These are phyloP conservation scores for Marasmius fiardii DNA, from an alignment of 1,284 basidiomycete species.

Conservation along the genomic window DNA sequence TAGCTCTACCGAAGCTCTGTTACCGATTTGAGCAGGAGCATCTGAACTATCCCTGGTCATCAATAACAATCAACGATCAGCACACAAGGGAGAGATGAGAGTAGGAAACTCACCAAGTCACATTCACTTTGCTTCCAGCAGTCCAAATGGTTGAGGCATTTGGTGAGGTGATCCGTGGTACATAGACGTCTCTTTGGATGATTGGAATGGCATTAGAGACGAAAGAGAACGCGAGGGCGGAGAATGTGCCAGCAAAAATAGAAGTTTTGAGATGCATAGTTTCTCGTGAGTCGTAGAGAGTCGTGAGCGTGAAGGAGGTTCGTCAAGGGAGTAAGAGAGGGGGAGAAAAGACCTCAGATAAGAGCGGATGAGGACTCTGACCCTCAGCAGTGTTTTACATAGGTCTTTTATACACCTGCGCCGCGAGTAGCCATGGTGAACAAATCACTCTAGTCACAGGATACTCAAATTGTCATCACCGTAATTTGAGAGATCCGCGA, in stretches of 20 bases:
- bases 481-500: too few species aligned
- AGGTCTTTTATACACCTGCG: neutral
- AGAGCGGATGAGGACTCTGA: neutral
- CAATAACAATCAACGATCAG: neutral
- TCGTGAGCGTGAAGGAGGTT: too few species aligned
- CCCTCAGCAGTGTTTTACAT: neutral
- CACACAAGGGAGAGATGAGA: neutral
- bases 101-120: constrained; percentile 1
- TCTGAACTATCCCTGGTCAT: neutral
- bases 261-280: constrained; percentile 7
- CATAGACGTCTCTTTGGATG: neutral
- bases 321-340: neutral
- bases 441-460: too few species aligned
- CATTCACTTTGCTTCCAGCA: neutral
- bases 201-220: neutral
- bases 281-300: too few species aligned
- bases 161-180: neutral
- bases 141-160: neutral
- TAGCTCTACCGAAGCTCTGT: neutral
- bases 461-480: too few species aligned
- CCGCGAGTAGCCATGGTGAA: neutral
- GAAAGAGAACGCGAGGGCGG: neutral
- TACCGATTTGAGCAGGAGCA: neutral
- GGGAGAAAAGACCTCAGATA: neutral
- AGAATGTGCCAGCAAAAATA: neutral